Evolutionary conservation across 176 grass and related monocot species (phyloP).

Genomic region (Oryza punctata): DNA sequence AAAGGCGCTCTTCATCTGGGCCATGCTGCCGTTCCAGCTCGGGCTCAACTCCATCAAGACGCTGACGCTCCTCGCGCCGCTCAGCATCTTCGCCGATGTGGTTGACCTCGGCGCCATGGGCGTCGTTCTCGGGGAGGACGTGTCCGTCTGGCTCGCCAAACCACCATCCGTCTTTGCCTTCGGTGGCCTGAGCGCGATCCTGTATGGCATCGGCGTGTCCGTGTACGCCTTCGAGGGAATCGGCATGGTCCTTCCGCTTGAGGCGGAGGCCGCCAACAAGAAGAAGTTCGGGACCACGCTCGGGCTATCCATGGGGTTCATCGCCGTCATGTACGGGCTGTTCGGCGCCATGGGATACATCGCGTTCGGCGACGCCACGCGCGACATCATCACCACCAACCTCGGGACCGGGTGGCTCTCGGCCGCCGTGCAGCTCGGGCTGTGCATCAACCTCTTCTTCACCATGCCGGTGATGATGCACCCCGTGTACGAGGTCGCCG

Average conservation of each 20-base stretch:
- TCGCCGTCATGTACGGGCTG: slow-evolving; percentile 75
- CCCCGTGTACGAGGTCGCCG: slow-evolving; percentile 92
- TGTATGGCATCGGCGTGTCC: slow-evolving; percentile 85
- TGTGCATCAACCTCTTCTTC: slow-evolving; percentile 98
- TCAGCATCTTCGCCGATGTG: slow-evolving; percentile 94
- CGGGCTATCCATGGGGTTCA: slow-evolving; percentile 82
- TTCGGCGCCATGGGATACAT: slow-evolving; percentile 86
- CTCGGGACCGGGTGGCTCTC: slow-evolving; percentile 76
- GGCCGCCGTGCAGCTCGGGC: slow-evolving; percentile 76
- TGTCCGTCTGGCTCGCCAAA: slow-evolving; percentile 45
- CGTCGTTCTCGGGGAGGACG: slow-evolving; percentile 76
- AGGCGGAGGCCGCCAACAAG: slow-evolving; percentile 80
- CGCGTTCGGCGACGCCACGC: slow-evolving; percentile 76
- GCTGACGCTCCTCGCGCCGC: slow-evolving; percentile 85
- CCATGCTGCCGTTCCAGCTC: slow-evolving; percentile 90
- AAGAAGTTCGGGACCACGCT: slow-evolving; percentile 70
- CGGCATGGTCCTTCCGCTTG: slow-evolving; percentile 94
- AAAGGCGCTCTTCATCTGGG: slow-evolving; percentile 78
- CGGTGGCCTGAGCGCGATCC: slow-evolving; percentile 42
- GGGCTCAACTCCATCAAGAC: slow-evolving; percentile 94
- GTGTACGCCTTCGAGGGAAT: slow-evolving; percentile 95
- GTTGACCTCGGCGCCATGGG: slow-evolving; percentile 96
- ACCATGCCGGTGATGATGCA: slow-evolving; percentile 99
- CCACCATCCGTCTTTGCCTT: slow-evolving; percentile 59
- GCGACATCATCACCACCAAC: slow-evolving; percentile 98